phyloP scores from a whole-genome alignment of 2,329 filamentous ascomycete species.

The Chaetomium strumarium region DNA sequence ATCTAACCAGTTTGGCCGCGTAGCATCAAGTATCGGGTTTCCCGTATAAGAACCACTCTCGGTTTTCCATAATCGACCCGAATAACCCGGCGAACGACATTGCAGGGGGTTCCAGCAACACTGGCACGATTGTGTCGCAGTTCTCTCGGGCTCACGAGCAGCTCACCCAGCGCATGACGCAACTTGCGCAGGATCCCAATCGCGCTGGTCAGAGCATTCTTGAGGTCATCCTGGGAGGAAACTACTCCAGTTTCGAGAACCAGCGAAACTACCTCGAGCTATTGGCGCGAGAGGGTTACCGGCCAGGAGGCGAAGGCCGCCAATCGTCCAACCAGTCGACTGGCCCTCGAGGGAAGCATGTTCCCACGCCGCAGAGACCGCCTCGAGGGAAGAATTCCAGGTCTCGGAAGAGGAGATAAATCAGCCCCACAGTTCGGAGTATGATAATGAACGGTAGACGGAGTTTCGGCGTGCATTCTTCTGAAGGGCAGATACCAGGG shows the following conservation, averaged over 20 bases:
- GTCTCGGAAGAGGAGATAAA: conserved; percentile 4
- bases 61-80: conserved; percentile 86
- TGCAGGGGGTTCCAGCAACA: conserved; percentile 74
- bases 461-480: conserved; percentile 3
- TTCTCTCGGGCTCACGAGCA: conserved; percentile 61
- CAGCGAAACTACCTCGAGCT: conserved; percentile 60
- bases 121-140: conserved; percentile 56
- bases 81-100: conserved; percentile 85
- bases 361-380: not conserved
- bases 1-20: not conserved
- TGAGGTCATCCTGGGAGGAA: conserved; percentile 64
- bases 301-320: not conserved
- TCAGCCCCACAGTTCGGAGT: not conserved
- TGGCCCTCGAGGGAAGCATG: no score
- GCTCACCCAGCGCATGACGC: conserved; percentile 53
- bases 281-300: conserved; percentile 28
- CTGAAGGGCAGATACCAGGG: not conserved
- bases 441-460: conserved; percentile 2
- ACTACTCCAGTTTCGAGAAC: conserved; percentile 67
- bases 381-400: not conserved
- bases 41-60: conserved; percentile 54
- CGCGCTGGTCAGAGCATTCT: conserved; percentile 53
- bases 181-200: conserved; percentile 36
- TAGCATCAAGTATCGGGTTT: conserved; percentile 39
- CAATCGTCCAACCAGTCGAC: not conserved